A percentile compares a stretch with the other conserved stretches of the same genome.
Evolutionary conservation across 148 eudicot genomes (phyloP).

Genomic region (Rhododendron vialii): DNA sequence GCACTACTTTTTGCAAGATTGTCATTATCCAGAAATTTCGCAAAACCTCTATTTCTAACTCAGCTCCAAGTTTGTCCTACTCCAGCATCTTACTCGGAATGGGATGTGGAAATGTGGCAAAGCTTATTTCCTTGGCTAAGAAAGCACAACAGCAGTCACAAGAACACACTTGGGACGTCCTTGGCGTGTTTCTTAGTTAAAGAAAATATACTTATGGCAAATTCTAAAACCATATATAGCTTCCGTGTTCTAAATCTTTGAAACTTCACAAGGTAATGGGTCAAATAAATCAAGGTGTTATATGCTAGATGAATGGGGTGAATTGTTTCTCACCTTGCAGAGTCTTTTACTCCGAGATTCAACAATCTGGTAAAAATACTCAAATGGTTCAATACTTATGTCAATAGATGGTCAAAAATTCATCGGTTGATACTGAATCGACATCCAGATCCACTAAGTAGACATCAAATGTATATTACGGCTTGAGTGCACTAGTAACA

Average conservation of each 20-base stretch:
- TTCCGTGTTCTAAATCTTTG: neutral
- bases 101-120: neutral
- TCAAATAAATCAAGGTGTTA: neutral
- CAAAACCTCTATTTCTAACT: neutral
- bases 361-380: neutral
- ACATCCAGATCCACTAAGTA: neutral
- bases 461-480: neutral
- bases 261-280: neutral
- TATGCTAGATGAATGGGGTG: neutral
- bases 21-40: neutral
- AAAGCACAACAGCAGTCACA: neutral
- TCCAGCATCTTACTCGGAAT: neutral
- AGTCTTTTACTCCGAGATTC: neutral
- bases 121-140: slow-evolving; percentile 4
- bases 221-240: neutral
- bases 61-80: neutral
- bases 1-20: slow-evolving; percentile 2
- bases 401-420: neutral
- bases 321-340: neutral
- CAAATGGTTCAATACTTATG: neutral
- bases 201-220: neutral
- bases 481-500: neutral
- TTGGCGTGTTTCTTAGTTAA: neutral
- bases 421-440: neutral
- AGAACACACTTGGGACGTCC: neutral